These are phyloP conservation scores for Dictyostelium purpureum DNA, from an alignment of 78 protist genomes.

Conservation along the genomic window DNA sequence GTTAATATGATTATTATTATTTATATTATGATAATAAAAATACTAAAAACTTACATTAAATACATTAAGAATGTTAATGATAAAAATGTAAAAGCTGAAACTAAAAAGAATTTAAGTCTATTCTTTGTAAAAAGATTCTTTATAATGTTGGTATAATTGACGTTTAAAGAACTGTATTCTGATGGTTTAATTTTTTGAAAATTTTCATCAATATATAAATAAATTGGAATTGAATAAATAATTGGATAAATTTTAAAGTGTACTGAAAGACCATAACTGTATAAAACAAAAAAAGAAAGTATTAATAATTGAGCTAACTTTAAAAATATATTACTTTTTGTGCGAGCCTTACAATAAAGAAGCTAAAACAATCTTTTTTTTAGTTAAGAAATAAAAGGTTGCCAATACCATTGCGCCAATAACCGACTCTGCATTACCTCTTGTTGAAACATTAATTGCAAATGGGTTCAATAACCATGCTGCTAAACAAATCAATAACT, in stretches of 20 bases:
- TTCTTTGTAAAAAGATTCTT: conserved; percentile 33
- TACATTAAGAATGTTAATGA: conserved; percentile 66
- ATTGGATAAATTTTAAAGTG: conserved; percentile 96
- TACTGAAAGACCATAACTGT: conserved; percentile 91
- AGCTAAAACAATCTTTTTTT: conserved; percentile 10
- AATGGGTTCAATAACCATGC: conserved; percentile 93
- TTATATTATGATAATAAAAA: background rate
- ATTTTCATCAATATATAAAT: conserved; percentile 67
- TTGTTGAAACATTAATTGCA: conserved; percentile 92
- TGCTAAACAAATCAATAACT: conserved; percentile 36
- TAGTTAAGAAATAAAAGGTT: conserved; percentile 73
- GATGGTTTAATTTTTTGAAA: conserved; percentile 14
- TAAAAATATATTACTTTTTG: background rate
- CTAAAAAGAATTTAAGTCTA: conserved; percentile 58
- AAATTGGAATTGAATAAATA: conserved; percentile 86
- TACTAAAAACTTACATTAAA: conserved; percentile 56
- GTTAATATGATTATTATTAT: background rate
- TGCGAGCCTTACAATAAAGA: conserved; percentile 60
- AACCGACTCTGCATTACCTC: conserved; percentile 97
- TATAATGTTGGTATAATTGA: background rate
- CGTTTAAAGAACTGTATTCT: background rate
- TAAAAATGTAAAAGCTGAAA: conserved; percentile 64
- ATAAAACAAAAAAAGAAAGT: background rate
- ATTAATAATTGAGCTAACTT: background rate
- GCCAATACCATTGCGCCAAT: conserved; percentile 85